Percentiles rank a stretch among this genome's conserved stretches.
Conservation (phyloP, 1,139 yeast species). For the Yamadazyma friedrichii region DNA sequence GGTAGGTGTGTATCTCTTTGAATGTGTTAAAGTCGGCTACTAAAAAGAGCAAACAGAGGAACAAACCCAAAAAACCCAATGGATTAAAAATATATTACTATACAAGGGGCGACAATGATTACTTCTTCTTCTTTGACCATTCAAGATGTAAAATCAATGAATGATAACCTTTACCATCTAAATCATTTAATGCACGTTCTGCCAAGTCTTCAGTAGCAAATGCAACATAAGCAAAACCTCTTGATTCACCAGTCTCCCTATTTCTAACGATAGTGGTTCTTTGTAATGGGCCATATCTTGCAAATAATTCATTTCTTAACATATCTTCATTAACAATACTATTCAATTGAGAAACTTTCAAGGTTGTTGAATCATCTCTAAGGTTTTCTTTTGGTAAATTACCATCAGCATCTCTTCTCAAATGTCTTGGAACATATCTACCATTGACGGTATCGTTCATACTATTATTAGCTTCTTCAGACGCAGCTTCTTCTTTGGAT, state of each 20-base stretch:
- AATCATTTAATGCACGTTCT: constrained; percentile 69
- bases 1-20: too few relatives aligned
- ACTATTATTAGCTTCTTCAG: constrained; percentile 25
- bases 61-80: background rate
- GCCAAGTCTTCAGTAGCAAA: constrained; percentile 71
- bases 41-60: too few relatives aligned
- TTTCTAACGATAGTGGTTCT: constrained; percentile 87
- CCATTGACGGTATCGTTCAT: constrained; percentile 19
- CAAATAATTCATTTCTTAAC: constrained; percentile 70
- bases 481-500: constrained; percentile 22
- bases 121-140: constrained; percentile 48
- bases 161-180: constrained; percentile 92
- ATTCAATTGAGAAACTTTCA: constrained; percentile 90
- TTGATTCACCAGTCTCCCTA: constrained; percentile 90
- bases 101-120: constrained; percentile 5
- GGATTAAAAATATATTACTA: background rate
- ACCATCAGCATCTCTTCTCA: constrained; percentile 62
- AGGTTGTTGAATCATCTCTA: constrained; percentile 84
- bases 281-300: constrained; percentile 68
- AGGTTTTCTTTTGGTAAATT: constrained; percentile 50
- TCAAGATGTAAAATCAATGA: constrained; percentile 83
- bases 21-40: too few relatives aligned
- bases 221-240: constrained; percentile 97
- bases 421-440: constrained; percentile 77
- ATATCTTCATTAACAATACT: constrained; percentile 81